Percentiles rank a stretch among this genome's conserved stretches.
Evolutionary conservation across 306 rosid genomes (phyloP).

Genomic region (Quercus robur): DNA sequence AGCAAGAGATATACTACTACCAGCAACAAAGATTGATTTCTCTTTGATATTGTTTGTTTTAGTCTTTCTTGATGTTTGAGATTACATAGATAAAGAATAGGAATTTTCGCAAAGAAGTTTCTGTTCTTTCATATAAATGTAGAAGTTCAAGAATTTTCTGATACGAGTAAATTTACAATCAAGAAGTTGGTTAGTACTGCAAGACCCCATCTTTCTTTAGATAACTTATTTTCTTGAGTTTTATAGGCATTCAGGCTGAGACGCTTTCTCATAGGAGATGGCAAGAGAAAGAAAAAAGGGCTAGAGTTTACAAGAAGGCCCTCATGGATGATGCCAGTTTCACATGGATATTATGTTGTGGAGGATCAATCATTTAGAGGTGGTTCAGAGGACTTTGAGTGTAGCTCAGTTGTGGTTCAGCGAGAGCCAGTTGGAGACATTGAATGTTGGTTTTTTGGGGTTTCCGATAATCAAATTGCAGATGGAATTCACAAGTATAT

Average conservation of each 20-base stretch:
- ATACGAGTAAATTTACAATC: not conserved
- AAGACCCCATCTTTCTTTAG: not conserved
- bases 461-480: slow-evolving; percentile 58
- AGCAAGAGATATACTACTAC: not conserved
- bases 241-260: slow-evolving; percentile 47
- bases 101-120: not conserved
- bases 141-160: not conserved
- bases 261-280: slow-evolving; percentile 26
- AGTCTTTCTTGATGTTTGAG: not conserved
- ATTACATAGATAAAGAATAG: not conserved
- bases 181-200: too few relatives aligned
- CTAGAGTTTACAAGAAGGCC: slow-evolving; percentile 22
- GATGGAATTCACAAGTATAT: slow-evolving; percentile 58
- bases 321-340: slow-evolving; percentile 80
- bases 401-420: slow-evolving; percentile 65
- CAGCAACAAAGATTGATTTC: not conserved
- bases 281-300: slow-evolving; percentile 31
- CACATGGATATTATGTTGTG: slow-evolving; percentile 63
- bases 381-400: slow-evolving; percentile 32
- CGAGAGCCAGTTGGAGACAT: slow-evolving; percentile 62
- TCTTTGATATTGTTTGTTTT: not conserved
- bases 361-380: slow-evolving; percentile 17
- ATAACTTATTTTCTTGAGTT: not conserved
- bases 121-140: not conserved
- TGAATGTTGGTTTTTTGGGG: slow-evolving; percentile 80